These are phyloP conservation scores for Dittrichia graveolens DNA, from an alignment of 129 eudicot genomes.

Conservation along the genomic window DNA sequence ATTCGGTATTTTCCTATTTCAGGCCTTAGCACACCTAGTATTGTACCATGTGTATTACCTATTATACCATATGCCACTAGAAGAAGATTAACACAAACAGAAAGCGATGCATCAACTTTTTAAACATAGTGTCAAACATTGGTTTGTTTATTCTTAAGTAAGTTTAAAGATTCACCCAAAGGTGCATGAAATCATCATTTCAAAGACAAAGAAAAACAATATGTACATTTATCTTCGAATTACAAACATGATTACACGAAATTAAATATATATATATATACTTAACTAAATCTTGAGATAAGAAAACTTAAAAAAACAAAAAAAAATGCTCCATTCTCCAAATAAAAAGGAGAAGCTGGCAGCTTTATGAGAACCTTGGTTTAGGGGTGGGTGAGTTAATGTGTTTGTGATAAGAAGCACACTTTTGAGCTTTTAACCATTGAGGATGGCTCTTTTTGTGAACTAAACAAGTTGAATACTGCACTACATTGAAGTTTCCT, in stretches of 20 bases:
- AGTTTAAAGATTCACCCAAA: too few species aligned
- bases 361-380: constrained; percentile 54
- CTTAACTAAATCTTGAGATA: too few species aligned
- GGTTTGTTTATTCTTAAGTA: too few species aligned
- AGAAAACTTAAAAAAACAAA: neutral
- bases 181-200: neutral
- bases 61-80: too few species aligned
- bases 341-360: constrained; percentile 7
- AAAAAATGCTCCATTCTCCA: constrained; percentile 14
- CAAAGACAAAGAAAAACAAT: neutral
- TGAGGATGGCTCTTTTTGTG: constrained; percentile 56
- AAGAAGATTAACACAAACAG: too few species aligned
- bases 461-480: constrained; percentile 43
- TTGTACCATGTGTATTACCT: too few species aligned
- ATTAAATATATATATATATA: neutral
- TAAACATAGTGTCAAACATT: too few species aligned
- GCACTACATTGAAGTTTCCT: constrained; percentile 60
- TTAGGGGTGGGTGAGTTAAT: constrained; percentile 45
- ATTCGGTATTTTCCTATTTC: too few species aligned
- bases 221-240: constrained; percentile 2
- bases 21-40: too few species aligned
- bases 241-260: neutral
- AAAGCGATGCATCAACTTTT: too few species aligned
- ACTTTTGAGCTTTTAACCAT: constrained; percentile 16
- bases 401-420: constrained; percentile 45